These are phyloP conservation scores for Iodosphaeria phyllophila DNA, from an alignment of 2,329 filamentous ascomycete species.

Conservation along the genomic window DNA sequence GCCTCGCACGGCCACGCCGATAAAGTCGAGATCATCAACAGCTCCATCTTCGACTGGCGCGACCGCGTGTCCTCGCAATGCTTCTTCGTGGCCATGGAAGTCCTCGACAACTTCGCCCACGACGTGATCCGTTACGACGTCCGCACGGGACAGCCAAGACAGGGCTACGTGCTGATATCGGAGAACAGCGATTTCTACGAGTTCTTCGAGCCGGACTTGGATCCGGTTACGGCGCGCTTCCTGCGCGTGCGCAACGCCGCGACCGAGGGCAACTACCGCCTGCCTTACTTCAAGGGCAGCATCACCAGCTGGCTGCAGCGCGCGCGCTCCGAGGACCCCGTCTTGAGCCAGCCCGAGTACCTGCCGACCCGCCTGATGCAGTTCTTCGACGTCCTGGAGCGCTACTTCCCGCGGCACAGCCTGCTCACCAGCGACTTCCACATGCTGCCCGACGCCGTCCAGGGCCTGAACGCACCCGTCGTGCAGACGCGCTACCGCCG, in stretches of 20 bases:
- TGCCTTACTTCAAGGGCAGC: slow-evolving; percentile 34
- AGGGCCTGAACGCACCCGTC: slow-evolving; percentile 78
- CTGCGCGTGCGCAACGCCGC: slow-evolving; percentile 71
- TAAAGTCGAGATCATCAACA: slow-evolving; percentile 88
- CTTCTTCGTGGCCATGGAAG: slow-evolving; percentile 95
- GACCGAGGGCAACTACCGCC: slow-evolving; percentile 41
- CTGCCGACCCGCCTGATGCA: slow-evolving; percentile 89
- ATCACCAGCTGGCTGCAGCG: slow-evolving; percentile 42
- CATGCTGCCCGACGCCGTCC: slow-evolving; percentile 62
- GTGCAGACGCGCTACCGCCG: slow-evolving; percentile 88
- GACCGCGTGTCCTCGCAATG: slow-evolving; percentile 77
- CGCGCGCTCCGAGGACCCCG: slow-evolving; percentile 50
- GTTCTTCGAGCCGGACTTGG: slow-evolving; percentile 68
- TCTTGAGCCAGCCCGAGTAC: slow-evolving; percentile 74
- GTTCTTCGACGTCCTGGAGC: slow-evolving; percentile 82
- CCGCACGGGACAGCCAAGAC: slow-evolving; percentile 61
- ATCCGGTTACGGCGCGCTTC: slow-evolving; percentile 68
- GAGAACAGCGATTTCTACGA: slow-evolving; percentile 79
- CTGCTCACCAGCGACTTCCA: slow-evolving; percentile 85
- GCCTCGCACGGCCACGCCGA: slow-evolving; percentile 57
- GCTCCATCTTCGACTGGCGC: slow-evolving; percentile 87
- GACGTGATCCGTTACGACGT: slow-evolving; percentile 85
- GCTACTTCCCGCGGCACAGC: slow-evolving; percentile 77
- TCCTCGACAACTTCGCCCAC: slow-evolving; percentile 97
- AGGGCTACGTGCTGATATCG: slow-evolving; percentile 79